A percentile compares a stretch with the other conserved stretches of the same genome.
phyloP scores from a whole-genome alignment of 805 yeast species.

The Kuraishia ogatae region DNA sequence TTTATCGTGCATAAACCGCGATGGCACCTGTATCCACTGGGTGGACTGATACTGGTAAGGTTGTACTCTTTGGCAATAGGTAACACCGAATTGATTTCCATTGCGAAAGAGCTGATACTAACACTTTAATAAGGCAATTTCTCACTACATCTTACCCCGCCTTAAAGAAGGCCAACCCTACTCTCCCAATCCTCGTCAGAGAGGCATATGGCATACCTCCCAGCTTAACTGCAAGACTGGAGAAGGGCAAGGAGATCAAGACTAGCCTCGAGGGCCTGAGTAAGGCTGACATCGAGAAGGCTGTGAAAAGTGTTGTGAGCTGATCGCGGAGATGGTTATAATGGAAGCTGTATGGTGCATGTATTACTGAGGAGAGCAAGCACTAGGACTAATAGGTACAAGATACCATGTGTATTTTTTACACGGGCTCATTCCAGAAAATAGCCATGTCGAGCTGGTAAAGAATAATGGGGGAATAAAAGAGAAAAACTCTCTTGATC shows the following conservation, averaged over 20 bases:
- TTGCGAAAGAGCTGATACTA: too few relatives aligned
- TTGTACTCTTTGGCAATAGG: too few relatives aligned
- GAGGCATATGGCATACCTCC: slow-evolving; percentile 72
- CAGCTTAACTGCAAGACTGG: slow-evolving; percentile 66
- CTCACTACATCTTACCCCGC: slow-evolving; percentile 55
- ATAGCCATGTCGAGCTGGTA: too few relatives aligned
- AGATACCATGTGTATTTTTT: too few relatives aligned
- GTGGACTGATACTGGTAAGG: too few relatives aligned
- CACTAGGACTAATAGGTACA: too few relatives aligned
- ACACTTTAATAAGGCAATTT: slow-evolving; percentile 34
- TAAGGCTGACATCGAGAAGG: slow-evolving; percentile 32
- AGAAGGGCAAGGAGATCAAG: slow-evolving; percentile 41
- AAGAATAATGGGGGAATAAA: too few relatives aligned
- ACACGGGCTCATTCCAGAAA: too few relatives aligned
- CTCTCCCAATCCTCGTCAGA: slow-evolving; percentile 67
- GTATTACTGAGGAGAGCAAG: background rate
- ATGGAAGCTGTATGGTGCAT: background rate
- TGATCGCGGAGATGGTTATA: background rate
- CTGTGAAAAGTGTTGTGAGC: slow-evolving; percentile 11
- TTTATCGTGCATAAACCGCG: too few relatives aligned
- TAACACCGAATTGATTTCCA: too few relatives aligned
- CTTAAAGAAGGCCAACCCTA: slow-evolving; percentile 55
- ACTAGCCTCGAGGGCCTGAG: slow-evolving; percentile 39
- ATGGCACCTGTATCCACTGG: too few relatives aligned
- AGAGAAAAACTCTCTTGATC: too few relatives aligned